Conservation (phyloP, 768 basidiomycete genomes). For the Tylopilus rubrobrunneus region DNA sequence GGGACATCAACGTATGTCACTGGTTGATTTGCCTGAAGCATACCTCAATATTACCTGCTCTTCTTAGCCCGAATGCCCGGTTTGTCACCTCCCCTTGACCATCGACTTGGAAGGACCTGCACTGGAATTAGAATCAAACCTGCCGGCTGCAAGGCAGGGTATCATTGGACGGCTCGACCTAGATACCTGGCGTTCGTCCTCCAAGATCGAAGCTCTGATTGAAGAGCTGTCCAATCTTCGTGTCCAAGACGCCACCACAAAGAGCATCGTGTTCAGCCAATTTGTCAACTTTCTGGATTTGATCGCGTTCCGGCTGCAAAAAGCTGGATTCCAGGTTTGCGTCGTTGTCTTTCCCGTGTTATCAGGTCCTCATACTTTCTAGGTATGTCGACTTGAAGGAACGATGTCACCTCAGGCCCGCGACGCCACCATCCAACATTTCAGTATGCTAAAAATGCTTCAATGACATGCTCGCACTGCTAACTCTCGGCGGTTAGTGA, state of each 20-base stretch:
- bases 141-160: conserved; percentile 64
- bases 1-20: conserved; percentile 56
- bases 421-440: conserved; percentile 91
- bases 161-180: conserved; percentile 89
- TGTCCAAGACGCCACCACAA: conserved; percentile 82
- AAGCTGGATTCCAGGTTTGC: conserved; percentile 83
- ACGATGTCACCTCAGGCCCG: conserved; percentile 96
- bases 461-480: background rate
- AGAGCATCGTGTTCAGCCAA: conserved; percentile 96
- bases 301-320: conserved; percentile 88
- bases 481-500: conserved; percentile 51
- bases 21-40: background rate
- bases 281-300: conserved; percentile 93
- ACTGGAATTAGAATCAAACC: conserved; percentile 70
- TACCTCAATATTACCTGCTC: background rate
- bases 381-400: conserved; percentile 94
- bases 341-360: background rate
- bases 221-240: conserved; percentile 90
- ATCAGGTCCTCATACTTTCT: conserved; percentile 4
- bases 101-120: conserved; percentile 96
- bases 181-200: conserved; percentile 89
- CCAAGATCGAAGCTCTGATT: conserved; percentile 94
- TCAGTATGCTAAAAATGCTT: conserved; percentile 52
- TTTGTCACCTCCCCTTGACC: conserved; percentile 88
- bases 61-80: conserved; percentile 82